Conservation (phyloP, 441 rosid genomes). For the Corymbia citriodora region DNA sequence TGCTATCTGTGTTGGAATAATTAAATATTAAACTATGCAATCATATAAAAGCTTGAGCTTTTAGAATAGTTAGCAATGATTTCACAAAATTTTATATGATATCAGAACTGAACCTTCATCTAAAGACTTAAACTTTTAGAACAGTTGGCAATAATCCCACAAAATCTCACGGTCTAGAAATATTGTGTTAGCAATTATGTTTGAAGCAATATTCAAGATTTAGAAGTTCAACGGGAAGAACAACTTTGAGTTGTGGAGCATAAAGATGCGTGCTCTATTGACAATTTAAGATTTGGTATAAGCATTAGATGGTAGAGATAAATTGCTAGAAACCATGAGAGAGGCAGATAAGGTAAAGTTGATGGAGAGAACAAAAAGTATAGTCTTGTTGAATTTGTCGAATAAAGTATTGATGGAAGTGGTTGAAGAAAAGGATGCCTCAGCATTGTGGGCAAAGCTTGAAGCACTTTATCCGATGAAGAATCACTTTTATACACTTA, state of each 20-base stretch:
- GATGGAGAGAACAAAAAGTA: neutral
- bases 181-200: neutral
- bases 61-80: too few relatives aligned
- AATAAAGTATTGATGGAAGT: neutral
- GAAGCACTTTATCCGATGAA: neutral
- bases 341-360: neutral
- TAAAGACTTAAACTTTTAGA: too few relatives aligned
- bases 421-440: accelerated
- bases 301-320: neutral
- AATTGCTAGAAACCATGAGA: neutral
- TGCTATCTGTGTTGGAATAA: too few relatives aligned
- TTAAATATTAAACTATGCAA: too few relatives aligned
- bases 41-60: too few relatives aligned
- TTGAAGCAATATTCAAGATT: neutral
- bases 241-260: neutral
- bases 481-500: neutral
- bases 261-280: neutral
- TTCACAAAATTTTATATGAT: too few relatives aligned
- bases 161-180: neutral
- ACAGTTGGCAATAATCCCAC: too few relatives aligned
- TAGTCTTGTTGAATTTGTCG: neutral
- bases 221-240: neutral
- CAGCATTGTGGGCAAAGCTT: neutral
- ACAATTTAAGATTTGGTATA: accelerated
- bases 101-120: too few relatives aligned